Conservation (phyloP, 2,329 filamentous ascomycete genomes). For the Scleromitrula shiraiana region DNA sequence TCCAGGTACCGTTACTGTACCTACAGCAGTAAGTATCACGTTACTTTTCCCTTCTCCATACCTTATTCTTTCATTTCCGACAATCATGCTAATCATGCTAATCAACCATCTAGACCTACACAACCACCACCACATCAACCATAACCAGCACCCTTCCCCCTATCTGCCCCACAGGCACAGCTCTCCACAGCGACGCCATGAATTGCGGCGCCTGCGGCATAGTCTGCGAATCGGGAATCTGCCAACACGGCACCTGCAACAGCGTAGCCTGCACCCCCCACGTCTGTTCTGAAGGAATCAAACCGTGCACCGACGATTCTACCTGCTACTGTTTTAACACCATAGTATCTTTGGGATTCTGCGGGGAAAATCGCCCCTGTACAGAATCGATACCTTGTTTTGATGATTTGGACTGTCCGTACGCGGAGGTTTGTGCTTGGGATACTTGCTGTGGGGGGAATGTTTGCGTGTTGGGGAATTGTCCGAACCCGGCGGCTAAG, state of each 20-base stretch:
- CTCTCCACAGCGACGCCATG: constrained; percentile 2
- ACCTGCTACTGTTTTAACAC: constrained; percentile 8
- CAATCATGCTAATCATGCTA: background rate
- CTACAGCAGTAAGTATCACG: background rate
- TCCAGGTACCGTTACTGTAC: background rate
- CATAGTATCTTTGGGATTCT: background rate
- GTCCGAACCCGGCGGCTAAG: constrained; percentile 1
- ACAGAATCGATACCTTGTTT: background rate
- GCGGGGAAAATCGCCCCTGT: constrained; percentile 1
- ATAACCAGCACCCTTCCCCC: background rate
- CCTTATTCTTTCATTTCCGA: no score
- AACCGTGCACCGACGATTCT: background rate
- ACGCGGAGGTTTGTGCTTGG: constrained; percentile 6
- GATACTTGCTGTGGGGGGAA: constrained; percentile 6
- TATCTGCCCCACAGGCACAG: background rate
- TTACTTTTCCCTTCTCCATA: background rate
- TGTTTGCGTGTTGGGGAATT: constrained; percentile 8
- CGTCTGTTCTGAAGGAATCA: constrained; percentile 2
- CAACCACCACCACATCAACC: constrained; percentile 2
- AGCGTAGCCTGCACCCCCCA: background rate
- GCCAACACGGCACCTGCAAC: constrained; percentile 8
- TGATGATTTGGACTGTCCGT: constrained; percentile 5
- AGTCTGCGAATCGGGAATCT: constrained; percentile 4
- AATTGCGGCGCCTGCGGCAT: constrained; percentile 7
- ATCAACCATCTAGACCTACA: background rate